Percentiles rank a stretch among this genome's conserved stretches.
These are phyloP conservation scores for Astragalus glycyphyllos DNA, from an alignment of 306 rosid species.

Conservation along the genomic window DNA sequence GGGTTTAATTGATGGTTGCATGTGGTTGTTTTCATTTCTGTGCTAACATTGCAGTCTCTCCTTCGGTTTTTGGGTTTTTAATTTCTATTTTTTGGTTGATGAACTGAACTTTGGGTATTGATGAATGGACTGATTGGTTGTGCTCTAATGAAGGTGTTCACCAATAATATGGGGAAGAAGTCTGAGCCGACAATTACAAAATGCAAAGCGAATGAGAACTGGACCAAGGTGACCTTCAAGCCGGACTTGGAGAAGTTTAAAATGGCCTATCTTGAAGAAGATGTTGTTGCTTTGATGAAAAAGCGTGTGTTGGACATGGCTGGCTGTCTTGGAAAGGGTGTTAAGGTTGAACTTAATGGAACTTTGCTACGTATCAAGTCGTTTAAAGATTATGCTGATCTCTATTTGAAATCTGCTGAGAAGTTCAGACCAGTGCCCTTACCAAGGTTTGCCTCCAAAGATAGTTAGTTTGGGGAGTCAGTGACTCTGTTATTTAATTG, in stretches of 20 bases:
- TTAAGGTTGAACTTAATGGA: slow-evolving; percentile 90
- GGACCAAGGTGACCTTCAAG: slow-evolving; percentile 94
- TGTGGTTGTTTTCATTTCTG: too few relatives aligned
- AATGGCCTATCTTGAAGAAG: slow-evolving; percentile 89
- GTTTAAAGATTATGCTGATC: slow-evolving; percentile 81
- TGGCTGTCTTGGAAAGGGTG: slow-evolving; percentile 90
- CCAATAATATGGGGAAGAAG: slow-evolving; percentile 82
- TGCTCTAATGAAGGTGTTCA: slow-evolving; percentile 84
- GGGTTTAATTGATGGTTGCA: too few relatives aligned
- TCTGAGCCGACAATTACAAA: slow-evolving; percentile 72
- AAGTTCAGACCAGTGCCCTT: slow-evolving; percentile 55
- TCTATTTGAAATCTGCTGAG: slow-evolving; percentile 71
- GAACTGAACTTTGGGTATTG: too few relatives aligned
- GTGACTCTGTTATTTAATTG: not conserved
- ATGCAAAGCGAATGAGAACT: slow-evolving; percentile 81
- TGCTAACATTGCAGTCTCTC: too few relatives aligned
- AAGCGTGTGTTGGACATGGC: slow-evolving; percentile 93
- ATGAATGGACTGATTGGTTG: too few relatives aligned
- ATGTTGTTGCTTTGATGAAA: slow-evolving; percentile 91
- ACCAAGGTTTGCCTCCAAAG: slow-evolving; percentile 60
- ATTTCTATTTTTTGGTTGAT: too few relatives aligned
- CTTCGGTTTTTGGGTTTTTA: too few relatives aligned
- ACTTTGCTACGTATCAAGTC: slow-evolving; percentile 60
- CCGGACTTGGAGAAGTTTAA: slow-evolving; percentile 84
- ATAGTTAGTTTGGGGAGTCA: not conserved